Evolutionary conservation across 1,139 yeast genomes (phyloP), one percentile per base, ranked within the genome.

Genomic region (Suhomyces choctaworum): DNA sequence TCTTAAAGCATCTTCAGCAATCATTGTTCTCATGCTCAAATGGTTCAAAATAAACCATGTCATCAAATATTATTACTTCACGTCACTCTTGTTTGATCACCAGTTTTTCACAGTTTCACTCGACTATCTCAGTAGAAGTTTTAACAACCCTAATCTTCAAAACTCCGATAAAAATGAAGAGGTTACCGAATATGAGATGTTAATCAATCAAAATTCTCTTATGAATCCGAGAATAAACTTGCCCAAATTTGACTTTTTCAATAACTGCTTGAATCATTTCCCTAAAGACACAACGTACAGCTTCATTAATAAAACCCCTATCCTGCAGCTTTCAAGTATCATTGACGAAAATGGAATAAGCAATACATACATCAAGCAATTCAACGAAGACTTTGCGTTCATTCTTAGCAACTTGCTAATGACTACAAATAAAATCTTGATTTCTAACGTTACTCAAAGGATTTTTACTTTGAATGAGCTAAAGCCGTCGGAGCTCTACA

Each of bases 11-110:
- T 70, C 83, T 3, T 67, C 83, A 1, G 74, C 77, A 2, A 72
- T 80, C 1, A 40, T 88, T 1, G 49, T 65, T 5, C 48, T 76
- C 13, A 54, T 92, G 19, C 56, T 82, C 22, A 73, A 73, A 48
- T 92, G 97, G 97, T 82, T 88, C 55, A 85, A 84, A 51, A 60
- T 73, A 9, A 82, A 80, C 34, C 96, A 92, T 57, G 65, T 88
- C 2, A 59, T 89, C 46, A 90, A 90, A 56, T 80, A 74, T 53
- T 95, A 89, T 55, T 86, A 82, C 51, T 62, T 92, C 10, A 62
- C 83, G 2, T 76, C 88, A 0, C 55, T 92, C 16, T 55, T 92
- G 24, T 85, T 84, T 57, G 98, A 94, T 56, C 76, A 82, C 7
- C 78, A 80, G 37, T 80, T 69, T 48, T 73, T 81, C 40, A 53